Evolutionary conservation across 108 stramenopile genomes (phyloP).

Genomic region (Schizochytrium sp.): DNA sequence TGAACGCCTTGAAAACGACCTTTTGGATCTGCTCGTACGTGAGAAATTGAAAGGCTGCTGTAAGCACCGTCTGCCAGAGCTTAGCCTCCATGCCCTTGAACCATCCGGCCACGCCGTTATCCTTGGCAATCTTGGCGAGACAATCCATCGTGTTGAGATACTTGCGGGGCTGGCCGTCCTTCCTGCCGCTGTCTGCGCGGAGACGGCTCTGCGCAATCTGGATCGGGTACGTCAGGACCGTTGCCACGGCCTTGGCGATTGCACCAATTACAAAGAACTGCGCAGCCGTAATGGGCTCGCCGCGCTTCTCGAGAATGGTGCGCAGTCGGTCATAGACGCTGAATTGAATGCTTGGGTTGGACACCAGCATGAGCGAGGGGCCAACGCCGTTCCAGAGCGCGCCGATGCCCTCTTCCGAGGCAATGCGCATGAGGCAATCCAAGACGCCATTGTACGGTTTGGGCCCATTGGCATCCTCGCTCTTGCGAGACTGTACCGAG

Average conservation of each 20-base stretch:
- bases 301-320: slow-evolving; percentile 29
- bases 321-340: slow-evolving; percentile 69
- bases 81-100: slow-evolving; percentile 83
- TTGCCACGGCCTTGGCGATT: slow-evolving; percentile 72
- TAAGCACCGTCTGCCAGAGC: slow-evolving; percentile 76
- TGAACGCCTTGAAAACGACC: background rate
- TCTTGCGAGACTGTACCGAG: slow-evolving; percentile 21
- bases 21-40: background rate
- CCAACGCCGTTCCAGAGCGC: slow-evolving; percentile 40
- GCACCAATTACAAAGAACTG: slow-evolving; percentile 67
- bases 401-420: slow-evolving; percentile 29
- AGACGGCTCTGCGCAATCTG: slow-evolving; percentile 63
- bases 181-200: slow-evolving; percentile 44
- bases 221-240: slow-evolving; percentile 76
- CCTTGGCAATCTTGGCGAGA: slow-evolving; percentile 51
- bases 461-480: background rate
- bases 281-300: slow-evolving; percentile 53
- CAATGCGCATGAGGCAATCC: background rate
- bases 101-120: slow-evolving; percentile 55
- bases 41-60: slow-evolving; percentile 24
- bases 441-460: slow-evolving; percentile 5
- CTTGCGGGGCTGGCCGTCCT: slow-evolving; percentile 9
- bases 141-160: slow-evolving; percentile 63
- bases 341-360: slow-evolving; percentile 85
- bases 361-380: slow-evolving; percentile 75